Base-by-base conservation (phyloP, 257 asterid species). In the Penstemon barbatus region DNA sequence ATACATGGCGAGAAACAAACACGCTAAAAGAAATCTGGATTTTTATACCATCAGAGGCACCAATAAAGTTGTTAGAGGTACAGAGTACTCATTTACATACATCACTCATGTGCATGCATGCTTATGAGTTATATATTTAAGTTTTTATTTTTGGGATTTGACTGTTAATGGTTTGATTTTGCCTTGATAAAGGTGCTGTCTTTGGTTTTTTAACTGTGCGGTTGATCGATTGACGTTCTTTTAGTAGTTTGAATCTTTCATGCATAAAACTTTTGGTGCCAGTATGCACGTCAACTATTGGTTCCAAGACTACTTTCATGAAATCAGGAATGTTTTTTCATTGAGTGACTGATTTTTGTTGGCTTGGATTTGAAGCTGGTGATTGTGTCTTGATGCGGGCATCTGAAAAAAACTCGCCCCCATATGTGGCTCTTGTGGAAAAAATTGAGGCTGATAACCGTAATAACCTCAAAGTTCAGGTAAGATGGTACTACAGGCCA, bases 401-500 rank as follows among this genome's bases (percentile, higher is more conserved):
- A 2, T 63, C 79, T 0, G 85, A 85, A 51, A 63, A 8, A 5
- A 71, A 72, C 44, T 78, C 68, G 6, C 82, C 89, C 25, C 89
- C 91, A 13, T 85, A 85, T 62, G 91, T 87, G 72, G 95, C 84
- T 3, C 86, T 73, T 3, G 80, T 85, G 43, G 89, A 87, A 74
- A 83, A 75, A 75, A 80, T 87, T 41, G 91, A 83, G 73, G 78
- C 80, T 37, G 88, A 76, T 75, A 78, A 63, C 33, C 81, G 82
- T 10, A 80, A 74, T 73, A 75, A 73, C 63, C 45, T 68, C 64
- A 83, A 71, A 59, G 86, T 87, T 13, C 74, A 74, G 13, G 86
- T 84, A 10, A 81, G 85, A 73, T 87, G 94, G 94, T 87, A 82
- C 54, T 84, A 87, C 68, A 75, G 94, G 69, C 94, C 94, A 10